Percentiles rank a stretch among this genome's conserved stretches.
These are phyloP conservation scores for Phyllosticta citribraziliensis DNA, from an alignment of 2,329 filamentous ascomycete genomes.

Conservation along the genomic window DNA sequence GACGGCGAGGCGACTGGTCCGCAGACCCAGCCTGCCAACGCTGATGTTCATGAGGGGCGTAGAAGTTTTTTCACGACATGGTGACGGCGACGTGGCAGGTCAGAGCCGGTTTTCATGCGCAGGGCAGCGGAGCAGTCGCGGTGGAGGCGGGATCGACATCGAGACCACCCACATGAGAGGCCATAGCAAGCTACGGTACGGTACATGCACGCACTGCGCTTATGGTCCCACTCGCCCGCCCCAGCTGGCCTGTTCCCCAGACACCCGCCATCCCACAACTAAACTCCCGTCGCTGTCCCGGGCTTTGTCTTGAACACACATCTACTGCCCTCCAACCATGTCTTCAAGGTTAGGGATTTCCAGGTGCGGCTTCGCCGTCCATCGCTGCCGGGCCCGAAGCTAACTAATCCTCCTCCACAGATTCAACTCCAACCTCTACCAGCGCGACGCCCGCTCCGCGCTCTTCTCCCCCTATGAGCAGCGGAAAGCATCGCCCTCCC, in stretches of 20 bases:
- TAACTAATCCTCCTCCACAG: background rate
- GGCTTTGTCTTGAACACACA: background rate
- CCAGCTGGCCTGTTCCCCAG: constrained; percentile 3
- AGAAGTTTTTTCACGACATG: background rate
- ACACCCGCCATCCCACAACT: background rate
- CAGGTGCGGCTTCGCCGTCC: background rate
- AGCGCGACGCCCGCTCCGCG: constrained; percentile 23
- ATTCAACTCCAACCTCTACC: constrained; percentile 16
- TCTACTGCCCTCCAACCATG: constrained; percentile 1
- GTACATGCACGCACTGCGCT: background rate
- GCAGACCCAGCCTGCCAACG: constrained; percentile 8
- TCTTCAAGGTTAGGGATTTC: constrained; percentile 4
- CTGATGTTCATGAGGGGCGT: background rate
- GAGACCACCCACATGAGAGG: background rate
- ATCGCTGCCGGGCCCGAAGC: background rate
- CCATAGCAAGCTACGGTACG: too few relatives aligned
- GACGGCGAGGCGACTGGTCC: background rate
- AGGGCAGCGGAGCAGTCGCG: background rate
- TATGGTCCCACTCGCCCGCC: constrained; percentile 1
- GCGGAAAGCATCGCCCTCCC: constrained; percentile 25
- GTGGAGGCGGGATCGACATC: background rate
- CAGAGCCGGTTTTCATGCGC: background rate
- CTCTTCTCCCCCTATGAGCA: constrained; percentile 33
- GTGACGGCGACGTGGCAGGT: background rate
- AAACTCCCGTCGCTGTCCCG: background rate